phyloP scores from a whole-genome alignment of 164 flowering plant genomes.

The Taxillus chinensis region DNA sequence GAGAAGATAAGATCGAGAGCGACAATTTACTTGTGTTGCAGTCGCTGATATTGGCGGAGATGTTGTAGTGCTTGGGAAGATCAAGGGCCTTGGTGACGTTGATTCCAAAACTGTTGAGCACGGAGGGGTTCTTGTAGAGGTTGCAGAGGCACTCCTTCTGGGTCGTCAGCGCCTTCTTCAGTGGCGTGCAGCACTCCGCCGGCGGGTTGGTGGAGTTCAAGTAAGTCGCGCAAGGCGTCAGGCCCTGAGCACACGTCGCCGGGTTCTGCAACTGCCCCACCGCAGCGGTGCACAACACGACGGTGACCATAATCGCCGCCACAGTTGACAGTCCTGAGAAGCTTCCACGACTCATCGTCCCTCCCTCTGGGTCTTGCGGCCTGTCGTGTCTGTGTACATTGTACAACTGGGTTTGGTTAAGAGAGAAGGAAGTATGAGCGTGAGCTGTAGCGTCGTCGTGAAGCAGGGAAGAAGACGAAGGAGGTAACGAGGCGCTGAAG shows the following conservation, averaged over 20 bases:
- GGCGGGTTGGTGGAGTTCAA: conserved; percentile 42
- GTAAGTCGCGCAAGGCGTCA: conserved; percentile 28
- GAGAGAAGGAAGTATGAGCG: too few species aligned
- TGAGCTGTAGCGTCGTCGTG: too few species aligned
- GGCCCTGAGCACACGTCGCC: conserved; percentile 31
- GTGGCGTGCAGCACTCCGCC: conserved; percentile 34
- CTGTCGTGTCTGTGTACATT: not conserved
- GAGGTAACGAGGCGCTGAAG: too few species aligned
- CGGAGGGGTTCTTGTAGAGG: conserved; percentile 27
- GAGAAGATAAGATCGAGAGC: too few species aligned
- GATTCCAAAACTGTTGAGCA: conserved; percentile 18
- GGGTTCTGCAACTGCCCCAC: conserved; percentile 20
- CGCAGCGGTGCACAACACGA: not conserved
- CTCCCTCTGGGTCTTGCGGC: not conserved
- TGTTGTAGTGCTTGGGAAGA: conserved; percentile 30
- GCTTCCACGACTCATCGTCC: not conserved
- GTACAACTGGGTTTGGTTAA: not conserved
- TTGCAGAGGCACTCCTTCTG: conserved; percentile 46
- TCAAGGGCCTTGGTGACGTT: conserved; percentile 33
- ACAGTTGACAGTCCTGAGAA: not conserved
- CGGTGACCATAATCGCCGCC: not conserved
- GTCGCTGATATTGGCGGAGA: conserved; percentile 11
- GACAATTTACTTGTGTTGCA: conserved; percentile 13
- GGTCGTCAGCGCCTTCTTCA: conserved; percentile 24
- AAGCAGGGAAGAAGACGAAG: too few species aligned